phyloP scores from a whole-genome alignment of 2,329 filamentous ascomycete species.

The Sporothrix globosa region DNA sequence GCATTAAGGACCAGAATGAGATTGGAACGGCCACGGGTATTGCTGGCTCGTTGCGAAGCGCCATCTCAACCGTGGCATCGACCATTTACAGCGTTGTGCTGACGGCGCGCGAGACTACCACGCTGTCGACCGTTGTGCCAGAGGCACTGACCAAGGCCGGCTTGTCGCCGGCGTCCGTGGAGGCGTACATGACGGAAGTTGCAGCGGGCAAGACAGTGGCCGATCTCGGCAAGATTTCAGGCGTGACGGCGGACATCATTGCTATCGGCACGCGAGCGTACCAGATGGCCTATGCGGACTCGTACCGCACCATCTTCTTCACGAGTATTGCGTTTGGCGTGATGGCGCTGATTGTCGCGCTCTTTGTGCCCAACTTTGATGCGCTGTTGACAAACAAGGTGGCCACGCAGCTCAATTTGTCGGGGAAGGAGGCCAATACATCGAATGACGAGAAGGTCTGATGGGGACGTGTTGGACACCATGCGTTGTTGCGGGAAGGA shows the following conservation, averaged over 20 bases:
- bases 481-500: background rate
- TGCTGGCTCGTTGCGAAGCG: constrained; percentile 39
- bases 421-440: background rate
- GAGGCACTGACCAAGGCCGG: constrained; percentile 40
- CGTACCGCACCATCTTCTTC: constrained; percentile 42
- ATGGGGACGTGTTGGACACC: background rate
- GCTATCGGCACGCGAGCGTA: constrained; percentile 39
- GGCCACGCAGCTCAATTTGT: constrained; percentile 31
- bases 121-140: constrained; percentile 39
- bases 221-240: constrained; percentile 37
- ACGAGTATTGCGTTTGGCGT: constrained; percentile 40
- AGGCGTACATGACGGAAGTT: constrained; percentile 40
- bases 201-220: constrained; percentile 30
- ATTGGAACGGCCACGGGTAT: constrained; percentile 41
- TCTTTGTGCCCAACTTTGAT: constrained; percentile 34
- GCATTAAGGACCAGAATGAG: constrained; percentile 40
- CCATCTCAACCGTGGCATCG: constrained; percentile 36
- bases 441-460: constrained; percentile 20
- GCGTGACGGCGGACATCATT: constrained; percentile 40
- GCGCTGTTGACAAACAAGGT: constrained; percentile 33
- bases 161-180: constrained; percentile 39
- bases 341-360: constrained; percentile 36
- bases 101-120: constrained; percentile 38
- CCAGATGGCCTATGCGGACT: constrained; percentile 40
- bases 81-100: constrained; percentile 43